Conservation (phyloP, 2,329 filamentous ascomycete genomes). For the Phaeosphaeria sp. region DNA sequence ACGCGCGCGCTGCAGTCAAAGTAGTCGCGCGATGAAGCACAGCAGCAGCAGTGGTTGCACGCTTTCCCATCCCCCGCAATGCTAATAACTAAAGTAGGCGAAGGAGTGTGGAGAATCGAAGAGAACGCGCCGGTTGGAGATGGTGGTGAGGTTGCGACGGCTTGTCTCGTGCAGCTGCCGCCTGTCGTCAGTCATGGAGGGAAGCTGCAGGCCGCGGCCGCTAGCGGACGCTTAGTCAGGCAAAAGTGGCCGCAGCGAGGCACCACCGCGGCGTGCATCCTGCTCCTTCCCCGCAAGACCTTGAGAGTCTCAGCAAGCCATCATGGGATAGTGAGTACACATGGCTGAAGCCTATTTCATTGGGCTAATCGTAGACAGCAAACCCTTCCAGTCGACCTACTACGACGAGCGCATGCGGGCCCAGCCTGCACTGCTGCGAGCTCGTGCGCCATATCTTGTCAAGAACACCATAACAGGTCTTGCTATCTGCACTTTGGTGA, state of each 20-base stretch:
- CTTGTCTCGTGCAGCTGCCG: slow-evolving; percentile 9
- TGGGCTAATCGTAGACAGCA: slow-evolving; percentile 30
- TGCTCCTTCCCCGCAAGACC: slow-evolving; percentile 24
- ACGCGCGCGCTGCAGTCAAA: slow-evolving; percentile 40
- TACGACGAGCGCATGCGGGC: slow-evolving; percentile 89
- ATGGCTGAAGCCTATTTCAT: neutral
- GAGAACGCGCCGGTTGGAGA: slow-evolving; percentile 21
- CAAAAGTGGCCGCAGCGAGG: slow-evolving; percentile 13
- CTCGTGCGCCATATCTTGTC: slow-evolving; percentile 87
- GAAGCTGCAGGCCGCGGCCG: slow-evolving; percentile 4
- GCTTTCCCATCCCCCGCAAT: slow-evolving; percentile 39
- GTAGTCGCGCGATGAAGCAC: slow-evolving; percentile 40
- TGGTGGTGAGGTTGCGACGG: slow-evolving; percentile 11
- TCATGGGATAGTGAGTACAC: slow-evolving; percentile 45
- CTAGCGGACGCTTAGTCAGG: slow-evolving; percentile 5
- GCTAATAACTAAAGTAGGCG: slow-evolving; percentile 21
- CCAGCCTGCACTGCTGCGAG: slow-evolving; percentile 86
- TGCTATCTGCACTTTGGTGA: slow-evolving; percentile 75
- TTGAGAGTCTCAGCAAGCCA: slow-evolving; percentile 28
- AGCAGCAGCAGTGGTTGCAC: slow-evolving; percentile 21
- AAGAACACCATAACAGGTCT: slow-evolving; percentile 85
- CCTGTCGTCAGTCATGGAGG: slow-evolving; percentile 13
- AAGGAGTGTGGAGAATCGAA: slow-evolving; percentile 35
- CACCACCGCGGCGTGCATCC: slow-evolving; percentile 26
- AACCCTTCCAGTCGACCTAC: slow-evolving; percentile 74